Conservation (phyloP, 495 filamentous ascomycete genomes). For the Choiromyces venosus region DNA sequence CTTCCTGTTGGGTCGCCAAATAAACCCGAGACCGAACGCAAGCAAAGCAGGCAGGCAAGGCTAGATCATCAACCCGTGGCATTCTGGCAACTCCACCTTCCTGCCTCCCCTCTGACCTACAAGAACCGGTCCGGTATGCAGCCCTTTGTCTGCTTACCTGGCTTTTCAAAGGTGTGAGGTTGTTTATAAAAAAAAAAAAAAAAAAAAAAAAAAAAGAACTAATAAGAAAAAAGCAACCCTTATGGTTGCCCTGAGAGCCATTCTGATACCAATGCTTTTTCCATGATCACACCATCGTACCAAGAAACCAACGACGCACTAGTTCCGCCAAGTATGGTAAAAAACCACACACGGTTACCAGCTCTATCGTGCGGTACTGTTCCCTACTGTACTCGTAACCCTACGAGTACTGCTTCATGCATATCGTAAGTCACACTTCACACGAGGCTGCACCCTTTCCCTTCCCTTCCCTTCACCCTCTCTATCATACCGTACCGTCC, state of each 20-base stretch:
- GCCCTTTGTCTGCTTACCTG: not conserved
- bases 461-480: not conserved
- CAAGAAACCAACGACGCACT: not conserved
- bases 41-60: not conserved
- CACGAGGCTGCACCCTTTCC: not conserved
- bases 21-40: not conserved
- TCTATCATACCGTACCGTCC: not conserved
- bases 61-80: not conserved
- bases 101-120: not conserved
- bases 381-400: not conserved
- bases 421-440: not conserved
- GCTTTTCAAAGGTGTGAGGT: not conserved
- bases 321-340: not conserved
- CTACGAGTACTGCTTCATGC: not conserved
- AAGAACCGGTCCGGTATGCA: slow-evolving; percentile 1
- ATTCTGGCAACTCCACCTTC: not conserved
- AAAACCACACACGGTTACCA: not conserved
- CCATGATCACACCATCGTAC: not conserved
- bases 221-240: not conserved
- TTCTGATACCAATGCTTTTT: not conserved
- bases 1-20: not conserved
- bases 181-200: not conserved
- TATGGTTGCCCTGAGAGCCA: not conserved
- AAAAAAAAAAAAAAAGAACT: not conserved
- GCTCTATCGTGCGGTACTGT: not conserved